Evolutionary conservation across 2,329 filamentous ascomycete species (phyloP).

Genomic region (Zymoseptoria pseudotritici): DNA sequence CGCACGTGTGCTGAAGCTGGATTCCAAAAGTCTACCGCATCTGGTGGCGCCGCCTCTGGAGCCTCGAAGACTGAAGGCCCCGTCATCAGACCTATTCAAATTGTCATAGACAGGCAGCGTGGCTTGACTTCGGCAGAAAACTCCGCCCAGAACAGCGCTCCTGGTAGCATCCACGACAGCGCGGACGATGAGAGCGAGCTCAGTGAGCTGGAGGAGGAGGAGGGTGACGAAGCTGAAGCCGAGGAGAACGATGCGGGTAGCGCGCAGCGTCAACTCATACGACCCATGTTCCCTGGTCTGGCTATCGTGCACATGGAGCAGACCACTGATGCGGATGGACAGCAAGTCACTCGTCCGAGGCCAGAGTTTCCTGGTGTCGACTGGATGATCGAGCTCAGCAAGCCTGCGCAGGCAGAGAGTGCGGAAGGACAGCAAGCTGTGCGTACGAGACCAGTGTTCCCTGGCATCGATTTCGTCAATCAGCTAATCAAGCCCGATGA

Average conservation of each 20-base stretch:
- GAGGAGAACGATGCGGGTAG: conserved; percentile 38
- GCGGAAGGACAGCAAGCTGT: no score
- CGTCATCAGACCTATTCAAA: conserved; percentile 17
- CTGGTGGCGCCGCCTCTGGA: conserved; percentile 7
- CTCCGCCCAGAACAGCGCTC: conserved; percentile 43
- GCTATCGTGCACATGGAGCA: conserved; percentile 4
- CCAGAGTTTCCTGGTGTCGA: no score
- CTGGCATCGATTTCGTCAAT: neutral
- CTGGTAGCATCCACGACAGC: conserved; percentile 48
- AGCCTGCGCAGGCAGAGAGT: no score
- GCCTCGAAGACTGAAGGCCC: neutral
- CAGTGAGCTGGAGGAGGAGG: conserved; percentile 43
- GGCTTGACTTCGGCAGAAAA: conserved; percentile 26
- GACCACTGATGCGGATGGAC: neutral
- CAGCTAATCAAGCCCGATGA: neutral
- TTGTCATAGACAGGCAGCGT: conserved; percentile 22
- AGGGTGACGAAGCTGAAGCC: conserved; percentile 9
- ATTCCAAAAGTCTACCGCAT: conserved; percentile 30
- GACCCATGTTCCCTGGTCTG: conserved; percentile 22
- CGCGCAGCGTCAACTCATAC: conserved; percentile 4
- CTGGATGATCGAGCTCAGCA: no score
- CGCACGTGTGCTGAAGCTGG: conserved; percentile 53
- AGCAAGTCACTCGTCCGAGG: neutral
- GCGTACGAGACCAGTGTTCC: neutral
- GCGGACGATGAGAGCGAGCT: conserved; percentile 51